phyloP scores from a whole-genome alignment of 2,329 filamentous ascomycete genomes.

The Colletotrichum eremochloae region DNA sequence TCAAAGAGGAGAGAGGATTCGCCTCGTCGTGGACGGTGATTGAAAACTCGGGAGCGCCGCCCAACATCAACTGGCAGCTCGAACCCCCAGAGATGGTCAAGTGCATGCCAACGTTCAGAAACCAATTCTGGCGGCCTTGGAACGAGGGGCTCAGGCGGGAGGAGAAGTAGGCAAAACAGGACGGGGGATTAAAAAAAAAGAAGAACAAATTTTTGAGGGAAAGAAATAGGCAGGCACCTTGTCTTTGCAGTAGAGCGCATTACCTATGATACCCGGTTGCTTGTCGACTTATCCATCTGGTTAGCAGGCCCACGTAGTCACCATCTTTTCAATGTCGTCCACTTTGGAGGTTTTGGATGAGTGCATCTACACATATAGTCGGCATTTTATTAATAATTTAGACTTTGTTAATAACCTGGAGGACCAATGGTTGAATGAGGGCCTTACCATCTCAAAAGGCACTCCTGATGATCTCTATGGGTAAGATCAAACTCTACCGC shows the following conservation, averaged over 20 bases:
- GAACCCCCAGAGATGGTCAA: conserved; percentile 61
- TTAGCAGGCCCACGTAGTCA: not conserved
- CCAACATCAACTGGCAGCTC: conserved; percentile 58
- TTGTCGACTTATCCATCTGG: not conserved
- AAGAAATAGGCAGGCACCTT: conserved; percentile 7
- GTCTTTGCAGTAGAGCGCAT: conserved; percentile 13
- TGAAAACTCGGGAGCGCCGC: conserved; percentile 44
- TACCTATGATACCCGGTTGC: conserved; percentile 18
- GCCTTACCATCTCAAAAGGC: too few species aligned
- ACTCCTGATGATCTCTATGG: too few species aligned
- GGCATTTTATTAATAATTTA: too few species aligned
- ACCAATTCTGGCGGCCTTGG: conserved; percentile 61
- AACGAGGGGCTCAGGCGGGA: conserved; percentile 47
- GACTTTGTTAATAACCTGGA: too few species aligned
- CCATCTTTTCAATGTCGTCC: not conserved
- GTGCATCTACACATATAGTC: too few species aligned
- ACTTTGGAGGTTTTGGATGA: not conserved
- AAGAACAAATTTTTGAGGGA: not conserved
- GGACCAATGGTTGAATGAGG: too few species aligned
- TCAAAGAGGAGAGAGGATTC: conserved; percentile 66
- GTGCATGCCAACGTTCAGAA: conserved; percentile 60
- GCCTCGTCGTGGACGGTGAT: conserved; percentile 44
- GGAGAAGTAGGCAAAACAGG: not conserved
- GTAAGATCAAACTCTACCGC: too few species aligned
- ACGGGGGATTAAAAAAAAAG: not conserved